Evolutionary conservation across 192 early-diverging fungal genomes (phyloP).

Genomic region (Coemansia sp.): DNA sequence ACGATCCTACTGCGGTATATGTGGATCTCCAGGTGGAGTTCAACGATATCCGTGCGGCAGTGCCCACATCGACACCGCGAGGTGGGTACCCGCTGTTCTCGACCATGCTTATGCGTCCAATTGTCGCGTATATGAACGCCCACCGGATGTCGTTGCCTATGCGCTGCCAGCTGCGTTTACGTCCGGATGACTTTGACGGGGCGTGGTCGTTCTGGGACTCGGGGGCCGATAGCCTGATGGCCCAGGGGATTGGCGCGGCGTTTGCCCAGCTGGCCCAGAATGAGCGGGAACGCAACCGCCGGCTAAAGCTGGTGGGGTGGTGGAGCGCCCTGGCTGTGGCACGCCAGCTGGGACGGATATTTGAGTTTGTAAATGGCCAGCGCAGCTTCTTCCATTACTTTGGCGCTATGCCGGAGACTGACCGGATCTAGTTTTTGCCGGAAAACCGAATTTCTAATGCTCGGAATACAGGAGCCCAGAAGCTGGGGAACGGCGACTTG

Average conservation of each 20-base stretch:
- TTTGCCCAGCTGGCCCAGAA: constrained; percentile 72
- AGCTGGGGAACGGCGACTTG: too few relatives aligned
- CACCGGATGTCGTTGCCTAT: constrained; percentile 82
- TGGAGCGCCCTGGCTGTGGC: constrained; percentile 81
- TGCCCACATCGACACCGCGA: constrained; percentile 59
- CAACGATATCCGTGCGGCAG: constrained; percentile 84
- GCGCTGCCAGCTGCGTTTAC: constrained; percentile 70
- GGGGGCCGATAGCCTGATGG: constrained; percentile 63
- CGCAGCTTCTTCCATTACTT: constrained; percentile 61
- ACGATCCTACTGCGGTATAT: constrained; percentile 23
- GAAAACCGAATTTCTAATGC: too few relatives aligned
- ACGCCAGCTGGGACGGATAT: constrained; percentile 59
- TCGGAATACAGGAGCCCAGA: too few relatives aligned
- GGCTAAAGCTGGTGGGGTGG: constrained; percentile 80
- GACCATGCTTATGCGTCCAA: constrained; percentile 81
- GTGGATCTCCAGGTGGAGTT: constrained; percentile 82
- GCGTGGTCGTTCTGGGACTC: constrained; percentile 89
- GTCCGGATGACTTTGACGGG: constrained; percentile 82
- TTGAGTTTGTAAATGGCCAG: constrained; percentile 68
- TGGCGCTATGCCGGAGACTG: too few relatives aligned
- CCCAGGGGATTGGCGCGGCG: constrained; percentile 76
- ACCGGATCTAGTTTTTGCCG: too few relatives aligned
- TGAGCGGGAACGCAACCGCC: constrained; percentile 72
- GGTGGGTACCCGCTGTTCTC: constrained; percentile 70
- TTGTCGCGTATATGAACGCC: constrained; percentile 92